Conservation (phyloP, 345 rosid genomes). For the Chamaenerion angustifolium region DNA sequence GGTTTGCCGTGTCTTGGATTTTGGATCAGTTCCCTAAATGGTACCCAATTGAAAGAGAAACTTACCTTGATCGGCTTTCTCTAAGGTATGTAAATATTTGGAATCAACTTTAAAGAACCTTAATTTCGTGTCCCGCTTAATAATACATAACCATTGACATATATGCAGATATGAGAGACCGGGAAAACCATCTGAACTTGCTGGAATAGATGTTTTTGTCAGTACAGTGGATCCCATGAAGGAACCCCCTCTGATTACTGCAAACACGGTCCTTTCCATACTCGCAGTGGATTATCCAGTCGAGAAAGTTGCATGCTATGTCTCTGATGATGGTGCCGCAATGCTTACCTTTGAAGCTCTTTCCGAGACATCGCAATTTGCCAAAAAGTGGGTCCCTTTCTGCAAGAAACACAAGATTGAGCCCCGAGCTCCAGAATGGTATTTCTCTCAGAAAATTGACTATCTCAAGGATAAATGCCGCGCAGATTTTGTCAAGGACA, state of each 20-base stretch:
- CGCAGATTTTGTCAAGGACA: conserved; percentile 47
- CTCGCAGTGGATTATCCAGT: conserved; percentile 67
- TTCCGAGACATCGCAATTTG: conserved; percentile 57
- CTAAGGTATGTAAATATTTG: conserved; percentile 20
- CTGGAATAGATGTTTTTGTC: conserved; percentile 34
- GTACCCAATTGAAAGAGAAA: conserved; percentile 41
- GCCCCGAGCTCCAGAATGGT: conserved; percentile 64
- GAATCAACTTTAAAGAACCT: not conserved
- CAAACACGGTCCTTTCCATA: conserved; percentile 54
- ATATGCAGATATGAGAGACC: conserved; percentile 30
- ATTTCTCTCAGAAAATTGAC: conserved; percentile 49
- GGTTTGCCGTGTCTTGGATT: conserved; percentile 49
- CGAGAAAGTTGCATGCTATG: conserved; percentile 56
- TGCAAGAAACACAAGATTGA: conserved; percentile 51
- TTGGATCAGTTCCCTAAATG: conserved; percentile 56
- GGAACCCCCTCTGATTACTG: conserved; percentile 61
- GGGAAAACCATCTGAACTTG: conserved; percentile 34
- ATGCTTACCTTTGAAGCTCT: conserved; percentile 61
- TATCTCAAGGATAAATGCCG: conserved; percentile 39
- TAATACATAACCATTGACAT: not conserved
- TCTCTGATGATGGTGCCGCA: conserved; percentile 68
- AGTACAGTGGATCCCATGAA: conserved; percentile 52
- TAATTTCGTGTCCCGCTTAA: not conserved
- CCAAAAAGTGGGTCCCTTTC: conserved; percentile 64
- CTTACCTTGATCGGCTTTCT: conserved; percentile 43